Evolutionary conservation across 352 stramenopile species (phyloP).

Genomic region (Hyaloperonospora arabidopsidis): DNA sequence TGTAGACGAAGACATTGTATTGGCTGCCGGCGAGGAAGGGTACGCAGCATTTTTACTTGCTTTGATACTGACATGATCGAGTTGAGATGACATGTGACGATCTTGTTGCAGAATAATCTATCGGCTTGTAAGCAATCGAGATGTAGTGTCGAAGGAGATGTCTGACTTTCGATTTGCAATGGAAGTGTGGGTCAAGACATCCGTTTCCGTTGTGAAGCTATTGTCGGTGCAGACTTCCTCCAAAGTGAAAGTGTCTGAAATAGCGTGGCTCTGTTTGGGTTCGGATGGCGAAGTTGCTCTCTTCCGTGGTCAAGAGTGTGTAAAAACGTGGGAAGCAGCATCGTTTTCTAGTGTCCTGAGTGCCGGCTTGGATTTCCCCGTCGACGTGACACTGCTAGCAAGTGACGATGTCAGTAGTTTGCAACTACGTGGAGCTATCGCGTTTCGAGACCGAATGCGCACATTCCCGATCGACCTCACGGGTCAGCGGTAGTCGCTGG

Average conservation of each 20-base stretch:
- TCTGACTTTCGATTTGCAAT: constrained; percentile 27
- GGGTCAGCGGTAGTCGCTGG: constrained; percentile 8
- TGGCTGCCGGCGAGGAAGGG: constrained; percentile 45
- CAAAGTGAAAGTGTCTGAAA: constrained; percentile 3
- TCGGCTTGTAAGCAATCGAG: constrained; percentile 25
- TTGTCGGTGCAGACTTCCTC: constrained; percentile 16
- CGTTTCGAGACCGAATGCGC: constrained; percentile 28
- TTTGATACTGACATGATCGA: constrained; percentile 3
- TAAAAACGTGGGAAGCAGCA: constrained; percentile 24
- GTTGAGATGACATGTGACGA: background rate
- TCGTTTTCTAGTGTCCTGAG: constrained; percentile 11
- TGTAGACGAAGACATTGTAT: constrained; percentile 28
- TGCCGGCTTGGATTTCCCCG: constrained; percentile 13
- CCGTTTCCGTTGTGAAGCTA: constrained; percentile 38
- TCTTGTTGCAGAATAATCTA: constrained; percentile 36
- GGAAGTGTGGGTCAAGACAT: constrained; percentile 31
- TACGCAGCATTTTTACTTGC: constrained; percentile 8
- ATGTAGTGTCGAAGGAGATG: constrained; percentile 20
- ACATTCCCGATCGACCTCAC: constrained; percentile 19
- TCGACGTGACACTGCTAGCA: constrained; percentile 26
- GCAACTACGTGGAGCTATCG: constrained; percentile 19
- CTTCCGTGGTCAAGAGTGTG: constrained; percentile 27
- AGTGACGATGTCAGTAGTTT: background rate
- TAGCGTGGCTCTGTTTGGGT: constrained; percentile 37
- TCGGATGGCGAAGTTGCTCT: constrained; percentile 30